A percentile compares a stretch with the other conserved stretches of the same genome.
phyloP scores from a whole-genome alignment of 768 basidiomycete species.

The Pleurotus tuoliensis region DNA sequence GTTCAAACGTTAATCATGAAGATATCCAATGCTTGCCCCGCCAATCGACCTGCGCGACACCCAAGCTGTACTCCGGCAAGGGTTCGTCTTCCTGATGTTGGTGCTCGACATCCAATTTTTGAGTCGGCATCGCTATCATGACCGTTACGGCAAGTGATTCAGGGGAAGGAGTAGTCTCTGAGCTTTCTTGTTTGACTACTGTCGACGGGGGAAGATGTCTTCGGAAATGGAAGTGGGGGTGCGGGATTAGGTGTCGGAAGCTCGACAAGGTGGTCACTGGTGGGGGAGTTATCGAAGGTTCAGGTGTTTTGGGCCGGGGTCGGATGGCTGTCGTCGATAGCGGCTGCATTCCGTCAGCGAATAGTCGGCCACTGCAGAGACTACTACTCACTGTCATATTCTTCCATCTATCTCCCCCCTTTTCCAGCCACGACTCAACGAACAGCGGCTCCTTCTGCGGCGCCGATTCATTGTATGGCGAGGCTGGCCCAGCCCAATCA shows the following conservation, averaged over 20 bases:
- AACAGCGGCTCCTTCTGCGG: conserved; percentile 15
- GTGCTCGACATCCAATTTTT: not conserved
- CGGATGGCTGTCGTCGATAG: conserved; percentile 17
- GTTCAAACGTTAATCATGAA: not conserved
- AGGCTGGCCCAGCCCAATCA: conserved; percentile 12
- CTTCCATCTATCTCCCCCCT: conserved; percentile 10
- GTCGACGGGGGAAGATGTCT: not conserved
- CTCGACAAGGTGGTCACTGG: not conserved
- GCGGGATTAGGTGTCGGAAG: not conserved
- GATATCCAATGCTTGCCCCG: not conserved
- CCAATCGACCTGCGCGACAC: conserved; percentile 36
- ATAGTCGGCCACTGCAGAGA: not conserved
- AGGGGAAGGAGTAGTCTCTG: conserved; percentile 9
- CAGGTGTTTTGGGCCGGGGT: conserved; percentile 5
- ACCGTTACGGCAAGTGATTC: conserved; percentile 35
- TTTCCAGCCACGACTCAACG: conserved; percentile 12
- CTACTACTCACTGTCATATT: conserved; percentile 16
- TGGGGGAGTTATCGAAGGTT: conserved; percentile 9
- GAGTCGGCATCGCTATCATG: conserved; percentile 44
- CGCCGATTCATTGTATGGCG: conserved; percentile 7
- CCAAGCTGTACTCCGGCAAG: conserved; percentile 40
- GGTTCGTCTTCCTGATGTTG: not conserved
- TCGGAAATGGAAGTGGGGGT: not conserved
- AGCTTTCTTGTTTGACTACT: not conserved
- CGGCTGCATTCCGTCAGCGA: conserved; percentile 13